phyloP scores from a whole-genome alignment of 164 flowering plant species.

The Macadamia tetraphylla region DNA sequence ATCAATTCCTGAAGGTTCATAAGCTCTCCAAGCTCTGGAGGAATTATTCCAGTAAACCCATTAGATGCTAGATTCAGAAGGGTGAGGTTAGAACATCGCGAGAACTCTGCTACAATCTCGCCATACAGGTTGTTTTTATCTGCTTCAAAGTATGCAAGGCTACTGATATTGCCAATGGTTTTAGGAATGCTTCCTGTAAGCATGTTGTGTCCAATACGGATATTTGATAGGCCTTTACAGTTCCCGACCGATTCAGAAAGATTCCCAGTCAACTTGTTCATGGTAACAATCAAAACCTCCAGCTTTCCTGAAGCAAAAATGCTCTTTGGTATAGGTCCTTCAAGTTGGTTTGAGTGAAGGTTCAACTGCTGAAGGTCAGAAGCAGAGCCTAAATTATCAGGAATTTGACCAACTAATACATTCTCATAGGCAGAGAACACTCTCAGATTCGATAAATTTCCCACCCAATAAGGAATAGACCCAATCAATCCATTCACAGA shows the following conservation, averaged over 20 bases:
- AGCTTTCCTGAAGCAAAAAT: conserved; percentile 70
- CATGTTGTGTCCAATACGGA: conserved; percentile 77
- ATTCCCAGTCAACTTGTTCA: conserved; percentile 58
- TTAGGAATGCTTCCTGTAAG: conserved; percentile 70
- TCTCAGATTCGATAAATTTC: conserved; percentile 55
- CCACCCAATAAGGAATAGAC: conserved; percentile 79
- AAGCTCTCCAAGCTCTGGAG: conserved; percentile 75
- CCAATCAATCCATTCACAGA: conserved; percentile 68
- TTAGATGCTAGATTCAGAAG: conserved; percentile 87
- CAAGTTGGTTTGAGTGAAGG: conserved; percentile 83
- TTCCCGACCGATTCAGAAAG: conserved; percentile 63
- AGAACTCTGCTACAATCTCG: conserved; percentile 63
- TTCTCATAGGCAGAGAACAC: conserved; percentile 91
- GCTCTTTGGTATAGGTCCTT: conserved; percentile 71
- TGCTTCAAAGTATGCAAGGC: conserved; percentile 87
- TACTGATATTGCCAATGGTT: conserved; percentile 63
- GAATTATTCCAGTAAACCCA: conserved; percentile 72
- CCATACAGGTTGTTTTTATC: conserved; percentile 81
- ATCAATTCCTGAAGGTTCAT: conserved; percentile 77
- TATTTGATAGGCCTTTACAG: conserved; percentile 65
- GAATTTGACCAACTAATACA: conserved; percentile 54
- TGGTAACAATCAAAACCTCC: conserved; percentile 67
- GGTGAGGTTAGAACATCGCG: conserved; percentile 68
- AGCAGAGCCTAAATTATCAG: conserved; percentile 56
- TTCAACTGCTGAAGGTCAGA: conserved; percentile 64